phyloP scores from a whole-genome alignment of 2,329 filamentous ascomycete species.

The Verticillium zaregamsianum region DNA sequence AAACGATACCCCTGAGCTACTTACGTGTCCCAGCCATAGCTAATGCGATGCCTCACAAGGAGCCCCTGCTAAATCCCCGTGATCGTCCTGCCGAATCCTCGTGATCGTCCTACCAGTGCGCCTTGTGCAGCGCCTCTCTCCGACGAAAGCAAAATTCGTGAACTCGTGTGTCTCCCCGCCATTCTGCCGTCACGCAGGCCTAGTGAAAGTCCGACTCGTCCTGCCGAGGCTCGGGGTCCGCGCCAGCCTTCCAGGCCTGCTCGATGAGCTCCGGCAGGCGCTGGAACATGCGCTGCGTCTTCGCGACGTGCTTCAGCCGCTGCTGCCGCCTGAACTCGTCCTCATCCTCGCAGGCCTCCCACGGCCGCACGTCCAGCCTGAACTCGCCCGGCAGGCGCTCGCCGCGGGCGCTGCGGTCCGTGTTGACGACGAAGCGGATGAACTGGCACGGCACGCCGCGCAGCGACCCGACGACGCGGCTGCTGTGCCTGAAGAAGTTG shows the following conservation, averaged over 20 bases:
- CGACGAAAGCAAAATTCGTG: too few relatives aligned
- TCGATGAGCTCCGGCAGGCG: conserved; percentile 8
- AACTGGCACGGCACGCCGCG: conserved; percentile 27
- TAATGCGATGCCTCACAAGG: neutral
- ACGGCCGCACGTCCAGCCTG: conserved; percentile 14
- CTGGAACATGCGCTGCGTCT: conserved; percentile 8
- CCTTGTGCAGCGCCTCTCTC: too few relatives aligned
- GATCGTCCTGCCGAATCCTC: too few relatives aligned
- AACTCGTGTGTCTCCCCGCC: too few relatives aligned
- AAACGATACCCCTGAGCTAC: neutral
- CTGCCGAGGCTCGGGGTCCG: conserved; percentile 6
- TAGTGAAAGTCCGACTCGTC: conserved; percentile 6
- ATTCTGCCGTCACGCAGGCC: neutral
- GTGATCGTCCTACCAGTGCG: too few relatives aligned
- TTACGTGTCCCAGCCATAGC: neutral
- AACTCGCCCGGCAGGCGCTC: conserved; percentile 3
- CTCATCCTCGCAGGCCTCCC: neutral
- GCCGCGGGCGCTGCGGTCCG: conserved; percentile 8
- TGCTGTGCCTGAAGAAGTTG: conserved; percentile 26
- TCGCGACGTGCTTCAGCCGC: conserved; percentile 6
- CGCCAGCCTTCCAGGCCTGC: conserved; percentile 2
- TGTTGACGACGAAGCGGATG: conserved; percentile 29
- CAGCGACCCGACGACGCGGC: conserved; percentile 25
- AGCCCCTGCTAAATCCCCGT: too few relatives aligned
- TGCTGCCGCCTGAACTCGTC: conserved; percentile 14